Conservation (phyloP, 78 protist genomes). For the Dictyostelium discoideum region dicty_2.7 NC_007088.5:5530501-5531000, state of each 20-base stretch:
- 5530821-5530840: background rate
- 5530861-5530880: background rate
- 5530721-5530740: background rate
- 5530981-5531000: constrained; percentile 1
- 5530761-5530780: background rate
- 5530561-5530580: background rate
- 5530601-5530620: background rate
- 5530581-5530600: background rate
- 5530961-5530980: background rate
- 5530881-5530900: background rate
- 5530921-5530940: background rate
- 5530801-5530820: background rate
- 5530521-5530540: background rate
- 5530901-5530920: background rate
- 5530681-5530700: background rate
- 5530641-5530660: background rate
- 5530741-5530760: background rate
- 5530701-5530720: background rate
- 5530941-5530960: background rate
- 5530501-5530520: background rate
- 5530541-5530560: background rate
- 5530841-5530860: background rate
- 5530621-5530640: background rate
- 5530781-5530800: background rate
- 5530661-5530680: background rate